Evolutionary conservation across 805 yeast genomes (phyloP).

Genomic region (Starmerella gropengiesseri): DNA sequence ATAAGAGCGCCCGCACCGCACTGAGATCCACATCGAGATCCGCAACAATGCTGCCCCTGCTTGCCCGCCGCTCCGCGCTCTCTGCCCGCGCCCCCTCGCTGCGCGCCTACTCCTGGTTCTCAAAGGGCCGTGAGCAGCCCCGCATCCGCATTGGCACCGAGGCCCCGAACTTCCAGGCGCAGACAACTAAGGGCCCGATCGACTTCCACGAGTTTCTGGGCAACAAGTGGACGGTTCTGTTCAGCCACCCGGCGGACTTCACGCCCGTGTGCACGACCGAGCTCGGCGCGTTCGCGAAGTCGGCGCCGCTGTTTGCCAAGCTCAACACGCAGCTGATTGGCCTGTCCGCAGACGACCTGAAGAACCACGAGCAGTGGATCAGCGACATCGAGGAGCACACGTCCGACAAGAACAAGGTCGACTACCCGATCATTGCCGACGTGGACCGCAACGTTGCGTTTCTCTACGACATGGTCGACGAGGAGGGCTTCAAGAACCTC

Average conservation of each 20-base stretch:
- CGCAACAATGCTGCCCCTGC: neutral
- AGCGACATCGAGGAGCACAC: slow-evolving; percentile 82
- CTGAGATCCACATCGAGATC: neutral
- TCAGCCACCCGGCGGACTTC: slow-evolving; percentile 93
- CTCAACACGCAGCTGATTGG: slow-evolving; percentile 85
- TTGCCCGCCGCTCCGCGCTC: slow-evolving; percentile 1
- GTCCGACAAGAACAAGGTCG: slow-evolving; percentile 53
- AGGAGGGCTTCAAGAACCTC: slow-evolving; percentile 67
- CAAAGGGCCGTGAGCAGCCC: slow-evolving; percentile 28
- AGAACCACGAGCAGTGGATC: slow-evolving; percentile 75
- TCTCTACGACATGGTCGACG: slow-evolving; percentile 79
- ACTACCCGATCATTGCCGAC: slow-evolving; percentile 88
- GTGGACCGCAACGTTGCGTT: slow-evolving; percentile 73
- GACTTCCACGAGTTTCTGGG: slow-evolving; percentile 82
- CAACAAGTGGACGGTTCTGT: slow-evolving; percentile 75
- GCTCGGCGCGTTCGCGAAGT: slow-evolving; percentile 82
- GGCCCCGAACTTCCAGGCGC: slow-evolving; percentile 83
- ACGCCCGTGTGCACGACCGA: slow-evolving; percentile 97
- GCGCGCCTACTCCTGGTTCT: slow-evolving; percentile 17
- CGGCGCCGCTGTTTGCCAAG: slow-evolving; percentile 78
- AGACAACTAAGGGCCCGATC: slow-evolving; percentile 70
- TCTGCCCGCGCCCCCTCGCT: neutral
- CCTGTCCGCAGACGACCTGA: slow-evolving; percentile 72
- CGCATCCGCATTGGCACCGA: slow-evolving; percentile 63
- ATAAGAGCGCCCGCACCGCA: too few species aligned